Conservation (phyloP, 2,329 filamentous ascomycete genomes). For the Mariannaea elegans region DNA sequence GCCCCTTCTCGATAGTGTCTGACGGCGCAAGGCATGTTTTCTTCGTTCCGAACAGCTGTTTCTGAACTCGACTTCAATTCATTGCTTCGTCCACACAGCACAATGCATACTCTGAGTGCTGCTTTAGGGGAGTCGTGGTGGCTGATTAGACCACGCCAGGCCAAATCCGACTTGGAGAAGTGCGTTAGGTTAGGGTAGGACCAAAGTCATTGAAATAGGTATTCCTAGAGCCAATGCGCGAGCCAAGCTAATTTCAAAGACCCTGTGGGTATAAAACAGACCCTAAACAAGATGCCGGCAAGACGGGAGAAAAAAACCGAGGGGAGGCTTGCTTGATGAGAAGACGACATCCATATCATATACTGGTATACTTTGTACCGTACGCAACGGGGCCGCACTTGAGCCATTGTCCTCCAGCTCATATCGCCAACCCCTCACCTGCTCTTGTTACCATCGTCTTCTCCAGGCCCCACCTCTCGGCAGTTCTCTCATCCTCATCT, state of each 20-base stretch:
- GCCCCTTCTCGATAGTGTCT: constrained; percentile 3
- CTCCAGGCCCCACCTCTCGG: constrained; percentile 21
- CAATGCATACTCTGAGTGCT: too few relatives aligned
- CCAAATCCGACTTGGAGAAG: not conserved
- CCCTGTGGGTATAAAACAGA: too few relatives aligned
- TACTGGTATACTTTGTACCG: too few relatives aligned
- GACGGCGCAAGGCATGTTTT: constrained; percentile 7
- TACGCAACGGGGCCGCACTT: too few relatives aligned
- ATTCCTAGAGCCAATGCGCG: not conserved
- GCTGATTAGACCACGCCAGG: not conserved
- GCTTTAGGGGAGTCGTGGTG: not conserved
- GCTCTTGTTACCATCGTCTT: not conserved
- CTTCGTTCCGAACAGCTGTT: not conserved
- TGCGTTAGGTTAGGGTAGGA: not conserved
- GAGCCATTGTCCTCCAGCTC: too few relatives aligned
- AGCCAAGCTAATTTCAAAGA: too few relatives aligned
- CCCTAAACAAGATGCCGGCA: too few relatives aligned
- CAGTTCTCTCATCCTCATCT: constrained; percentile 8
- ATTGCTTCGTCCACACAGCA: too few relatives aligned
- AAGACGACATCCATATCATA: too few relatives aligned
- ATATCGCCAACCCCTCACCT: not conserved
- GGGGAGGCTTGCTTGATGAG: too few relatives aligned
- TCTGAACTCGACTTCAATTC: not conserved
- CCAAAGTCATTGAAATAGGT: too few relatives aligned
- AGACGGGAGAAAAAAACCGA: too few relatives aligned